Conservation (phyloP, 2,329 filamentous ascomycete species). For the Dothiorella sarmentorum region DNA sequence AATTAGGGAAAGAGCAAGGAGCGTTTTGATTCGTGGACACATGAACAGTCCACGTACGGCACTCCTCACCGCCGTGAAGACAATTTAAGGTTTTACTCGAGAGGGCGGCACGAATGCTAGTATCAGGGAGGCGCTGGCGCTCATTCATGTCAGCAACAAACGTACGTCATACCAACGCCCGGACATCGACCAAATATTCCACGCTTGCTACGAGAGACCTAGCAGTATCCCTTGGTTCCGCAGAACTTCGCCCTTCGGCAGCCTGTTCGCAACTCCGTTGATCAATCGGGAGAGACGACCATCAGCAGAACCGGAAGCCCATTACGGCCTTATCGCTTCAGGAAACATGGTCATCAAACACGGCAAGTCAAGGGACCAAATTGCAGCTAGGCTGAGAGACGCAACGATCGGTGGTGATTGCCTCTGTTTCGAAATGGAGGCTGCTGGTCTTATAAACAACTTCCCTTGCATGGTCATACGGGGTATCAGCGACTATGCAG, state of each 20-base stretch:
- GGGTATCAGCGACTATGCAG: slow-evolving; percentile 28
- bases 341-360: background rate
- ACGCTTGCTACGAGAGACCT: background rate
- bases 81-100: background rate
- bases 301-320: background rate
- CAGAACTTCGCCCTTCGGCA: background rate
- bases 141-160: no score
- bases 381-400: background rate
- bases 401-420: background rate
- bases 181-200: background rate
- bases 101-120: no score
- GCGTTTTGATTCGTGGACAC: background rate
- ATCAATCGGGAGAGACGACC: background rate
- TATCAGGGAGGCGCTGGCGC: background rate
- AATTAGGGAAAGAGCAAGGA: slow-evolving; percentile 23
- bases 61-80: background rate
- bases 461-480: slow-evolving; percentile 28
- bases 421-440: slow-evolving; percentile 23
- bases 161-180: background rate
- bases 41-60: background rate
- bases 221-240: background rate
- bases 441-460: slow-evolving; percentile 22
- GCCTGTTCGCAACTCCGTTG: background rate
- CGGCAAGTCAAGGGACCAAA: background rate
- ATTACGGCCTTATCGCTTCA: background rate